Base-by-base conservation (phyloP, 371 early-diverging fungal species). In the Mucor indicus region DNA sequence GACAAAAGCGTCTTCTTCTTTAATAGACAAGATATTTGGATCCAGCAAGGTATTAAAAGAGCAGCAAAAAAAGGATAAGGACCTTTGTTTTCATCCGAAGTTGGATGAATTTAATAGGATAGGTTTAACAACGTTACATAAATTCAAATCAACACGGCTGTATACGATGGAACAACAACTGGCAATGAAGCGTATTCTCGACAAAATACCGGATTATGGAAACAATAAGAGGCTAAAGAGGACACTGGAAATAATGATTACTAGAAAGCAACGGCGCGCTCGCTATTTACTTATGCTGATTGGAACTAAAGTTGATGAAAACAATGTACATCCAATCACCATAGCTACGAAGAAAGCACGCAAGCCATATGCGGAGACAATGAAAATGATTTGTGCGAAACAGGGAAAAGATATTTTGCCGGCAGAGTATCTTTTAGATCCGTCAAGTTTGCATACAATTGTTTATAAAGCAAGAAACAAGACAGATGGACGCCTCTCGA, bases 261-360 rank as follows among this genome's bases (percentile, higher is more conserved):
- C n/a, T n/a, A n/a, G 53, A 23, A 53, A 53, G 2, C 48, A 46
- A 2, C 25, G 48, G 27, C 24, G 57, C 7, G 52, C 51, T 2
- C 39, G 65, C 1, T 65, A 65, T 17, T 44, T 65, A 7, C 49
- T 51, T 38, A 65, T 65, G 65, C 24, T 65, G 5, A 40, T 65
- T 9, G 54, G 50, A 29, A 57, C 57, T 23, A 61, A 61, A n/a
- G 38, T 35, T 29, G 27, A 60, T 8, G 32, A 23, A 15, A 27
- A 60, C 16, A 48, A 51, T 13, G 17, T 49, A 8, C 65, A 65
- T 22, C 65, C 65, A 6, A 40, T 65, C 4, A 47, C 44, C 5
- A 50, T 53, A 8, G 55, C 62, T 13, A 21, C 53, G 1, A 13
- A 29, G 10, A 53, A 45, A 19, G 23, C 48, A 27, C 57, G 65